Evolutionary conservation across 2,329 filamentous ascomycete genomes (phyloP), one percentile per base, ranked within the genome.

Genomic region (Colletotrichum sojae): DNA sequence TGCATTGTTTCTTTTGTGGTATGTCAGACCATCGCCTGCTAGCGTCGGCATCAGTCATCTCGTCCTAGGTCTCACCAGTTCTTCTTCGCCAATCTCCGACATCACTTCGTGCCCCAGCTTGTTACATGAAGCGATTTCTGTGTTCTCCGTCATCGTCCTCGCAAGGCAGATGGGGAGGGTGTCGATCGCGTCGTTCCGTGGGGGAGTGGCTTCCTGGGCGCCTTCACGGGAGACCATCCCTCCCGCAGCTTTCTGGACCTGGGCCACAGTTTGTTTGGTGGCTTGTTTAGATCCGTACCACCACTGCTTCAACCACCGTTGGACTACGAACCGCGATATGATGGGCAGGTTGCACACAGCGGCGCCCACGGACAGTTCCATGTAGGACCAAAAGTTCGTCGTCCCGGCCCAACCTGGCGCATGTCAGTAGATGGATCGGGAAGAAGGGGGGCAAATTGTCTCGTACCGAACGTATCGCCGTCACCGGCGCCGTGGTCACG

Each of bases 271-370:
- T n/a, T 22, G 31, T 40, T 20, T 45, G 16, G 53, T 45, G 27
- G 46, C 20, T 16, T 52, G 43, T 43, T 31, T 64, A 1, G 61
- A 64, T 6, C 15, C 16, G 22, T 25, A 12, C 61, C 61, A 64
- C 61, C 27, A 51, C 36, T 45, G 57, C 18, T 45, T 43, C 1
- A 64, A 64, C 61, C 27, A 51, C 22, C 61, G 57, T 16, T 45
- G 53, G 1, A 64, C 43, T 16, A 64, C 18, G 20, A 58, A 64
- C 12, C 61, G 53, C 16, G 61, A 64, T 45, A 64, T 58, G 4
- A 58, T 52, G 1, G 61, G 61, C 9, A 64, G 9, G 45, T 64
- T 64, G 61, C 61, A 64, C 12, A 64, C 61, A 2, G 61, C 61
- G 22, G 61, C 43, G 45, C 61, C 61, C 0, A 64, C 31, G 1